phyloP scores from a whole-genome alignment of 2,329 filamentous ascomycete species.

The Geosmithia flava region DNA sequence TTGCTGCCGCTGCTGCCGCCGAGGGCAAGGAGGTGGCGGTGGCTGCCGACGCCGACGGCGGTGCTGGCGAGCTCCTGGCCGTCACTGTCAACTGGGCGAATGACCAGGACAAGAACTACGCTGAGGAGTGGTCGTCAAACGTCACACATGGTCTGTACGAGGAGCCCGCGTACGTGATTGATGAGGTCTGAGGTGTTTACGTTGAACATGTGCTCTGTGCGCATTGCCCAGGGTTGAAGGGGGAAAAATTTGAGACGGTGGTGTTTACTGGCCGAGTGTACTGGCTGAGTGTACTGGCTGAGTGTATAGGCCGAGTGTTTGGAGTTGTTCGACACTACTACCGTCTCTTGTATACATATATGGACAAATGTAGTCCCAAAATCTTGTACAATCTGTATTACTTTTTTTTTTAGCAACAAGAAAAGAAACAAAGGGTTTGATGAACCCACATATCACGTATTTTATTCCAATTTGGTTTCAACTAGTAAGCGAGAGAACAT shows the following conservation, averaged over 20 bases:
- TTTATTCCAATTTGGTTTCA: too few species aligned
- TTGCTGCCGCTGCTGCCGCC: constrained; percentile 4
- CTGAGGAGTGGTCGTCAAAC: constrained; percentile 36
- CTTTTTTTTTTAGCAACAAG: background rate
- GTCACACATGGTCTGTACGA: constrained; percentile 35
- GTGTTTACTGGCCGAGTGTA: too few species aligned
- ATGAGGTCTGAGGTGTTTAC: background rate
- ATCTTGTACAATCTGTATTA: background rate
- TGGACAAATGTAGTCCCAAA: background rate
- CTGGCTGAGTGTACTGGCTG: too few species aligned
- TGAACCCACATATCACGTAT: too few species aligned
- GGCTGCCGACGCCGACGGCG: too few species aligned
- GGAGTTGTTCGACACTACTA: too few species aligned
- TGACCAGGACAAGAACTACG: constrained; percentile 31
- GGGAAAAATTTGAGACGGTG: too few species aligned
- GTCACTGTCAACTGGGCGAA: constrained; percentile 41
- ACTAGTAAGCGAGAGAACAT: too few species aligned
- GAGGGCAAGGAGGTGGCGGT: constrained; percentile 18
- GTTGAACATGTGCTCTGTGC: too few species aligned
- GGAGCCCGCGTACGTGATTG: constrained; percentile 9
- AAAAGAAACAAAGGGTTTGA: too few species aligned
- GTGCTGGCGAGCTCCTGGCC: constrained; percentile 16
- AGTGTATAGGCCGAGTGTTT: too few species aligned
- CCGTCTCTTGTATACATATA: background rate
- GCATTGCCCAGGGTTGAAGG: too few species aligned